Conservation (phyloP, 169 alveolate genomes). For the Babesia sp. region DNA sequence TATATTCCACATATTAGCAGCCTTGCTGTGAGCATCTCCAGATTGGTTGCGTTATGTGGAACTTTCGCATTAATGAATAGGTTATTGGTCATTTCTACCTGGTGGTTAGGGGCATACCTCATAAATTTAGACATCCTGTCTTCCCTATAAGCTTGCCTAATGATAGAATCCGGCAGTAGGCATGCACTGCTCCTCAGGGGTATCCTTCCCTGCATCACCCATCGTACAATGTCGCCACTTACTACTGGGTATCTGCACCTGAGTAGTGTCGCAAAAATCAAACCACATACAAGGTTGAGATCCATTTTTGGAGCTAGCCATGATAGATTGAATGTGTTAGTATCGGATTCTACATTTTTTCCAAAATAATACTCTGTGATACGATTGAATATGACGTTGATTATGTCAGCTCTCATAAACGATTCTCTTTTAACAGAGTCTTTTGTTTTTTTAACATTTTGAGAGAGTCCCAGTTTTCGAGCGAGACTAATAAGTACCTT, state of each 20-base stretch:
- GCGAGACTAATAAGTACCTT: not conserved
- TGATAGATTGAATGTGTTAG: not conserved
- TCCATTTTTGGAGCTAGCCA: constrained; percentile 53
- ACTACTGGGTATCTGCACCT: constrained; percentile 56
- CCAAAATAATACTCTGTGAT: constrained; percentile 17
- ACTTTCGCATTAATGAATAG: constrained; percentile 39
- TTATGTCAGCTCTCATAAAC: constrained; percentile 5
- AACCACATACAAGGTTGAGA: constrained; percentile 22
- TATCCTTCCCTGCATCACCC: constrained; percentile 52
- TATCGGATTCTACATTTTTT: not conserved
- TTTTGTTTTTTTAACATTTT: not conserved
- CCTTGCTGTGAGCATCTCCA: constrained; percentile 24
- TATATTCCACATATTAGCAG: constrained; percentile 26
- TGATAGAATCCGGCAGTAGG: constrained; percentile 16
- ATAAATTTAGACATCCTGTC: constrained; percentile 1
- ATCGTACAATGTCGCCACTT: constrained; percentile 33
- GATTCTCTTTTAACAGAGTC: not conserved
- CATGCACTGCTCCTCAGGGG: constrained; percentile 40
- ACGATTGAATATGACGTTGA: constrained; percentile 5
- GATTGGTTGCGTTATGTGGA: constrained; percentile 26
- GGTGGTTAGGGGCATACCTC: constrained; percentile 8
- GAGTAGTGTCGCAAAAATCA: constrained; percentile 16
- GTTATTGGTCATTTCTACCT: constrained; percentile 35
- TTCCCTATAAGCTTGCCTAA: constrained; percentile 21
- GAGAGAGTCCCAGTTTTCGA: not conserved